phyloP scores from a whole-genome alignment of 306 rosid genomes.

The Aeschynomene evenia region DNA sequence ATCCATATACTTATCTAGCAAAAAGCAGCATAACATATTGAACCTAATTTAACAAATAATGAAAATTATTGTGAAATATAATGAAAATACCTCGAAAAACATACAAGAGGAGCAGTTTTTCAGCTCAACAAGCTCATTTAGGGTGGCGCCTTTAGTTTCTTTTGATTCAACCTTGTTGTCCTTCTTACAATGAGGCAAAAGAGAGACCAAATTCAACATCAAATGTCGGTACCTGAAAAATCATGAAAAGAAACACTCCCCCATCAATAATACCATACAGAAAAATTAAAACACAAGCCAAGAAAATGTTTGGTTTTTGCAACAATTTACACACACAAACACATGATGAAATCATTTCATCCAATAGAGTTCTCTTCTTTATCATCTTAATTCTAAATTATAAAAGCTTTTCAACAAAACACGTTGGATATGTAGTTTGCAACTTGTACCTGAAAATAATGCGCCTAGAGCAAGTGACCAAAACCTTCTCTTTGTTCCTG shows the following conservation, averaged over 20 bases:
- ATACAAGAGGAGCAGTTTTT: constrained; percentile 74
- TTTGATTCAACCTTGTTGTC: constrained; percentile 92
- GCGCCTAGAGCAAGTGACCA: constrained; percentile 93
- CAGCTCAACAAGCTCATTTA: constrained; percentile 92
- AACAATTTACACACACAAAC: not conserved
- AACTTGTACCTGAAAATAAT: constrained; percentile 65
- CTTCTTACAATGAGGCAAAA: constrained; percentile 93
- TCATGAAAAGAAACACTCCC: not conserved
- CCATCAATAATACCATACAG: not conserved
- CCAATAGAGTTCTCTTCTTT: too few species aligned
- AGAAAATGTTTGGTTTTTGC: not conserved
- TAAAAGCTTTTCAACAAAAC: not conserved
- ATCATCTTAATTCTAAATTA: too few species aligned
- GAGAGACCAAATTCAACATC: constrained; percentile 89
- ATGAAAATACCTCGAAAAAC: constrained; percentile 73
- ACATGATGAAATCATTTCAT: not conserved
- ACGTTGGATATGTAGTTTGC: not conserved
- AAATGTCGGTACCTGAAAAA: constrained; percentile 79
- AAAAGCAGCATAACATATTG: not conserved
- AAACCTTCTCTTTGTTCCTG: constrained; percentile 89
- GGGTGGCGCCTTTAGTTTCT: constrained; percentile 77
- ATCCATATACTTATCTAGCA: not conserved
- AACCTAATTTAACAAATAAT: not conserved
- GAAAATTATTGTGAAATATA: not conserved
- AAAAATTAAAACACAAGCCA: not conserved